A percentile compares a stretch with the other conserved stretches of the same genome.
These are phyloP conservation scores for Pezicula carpinea DNA, from an alignment of 2,329 filamentous ascomycete species.

Conservation along the genomic window DNA sequence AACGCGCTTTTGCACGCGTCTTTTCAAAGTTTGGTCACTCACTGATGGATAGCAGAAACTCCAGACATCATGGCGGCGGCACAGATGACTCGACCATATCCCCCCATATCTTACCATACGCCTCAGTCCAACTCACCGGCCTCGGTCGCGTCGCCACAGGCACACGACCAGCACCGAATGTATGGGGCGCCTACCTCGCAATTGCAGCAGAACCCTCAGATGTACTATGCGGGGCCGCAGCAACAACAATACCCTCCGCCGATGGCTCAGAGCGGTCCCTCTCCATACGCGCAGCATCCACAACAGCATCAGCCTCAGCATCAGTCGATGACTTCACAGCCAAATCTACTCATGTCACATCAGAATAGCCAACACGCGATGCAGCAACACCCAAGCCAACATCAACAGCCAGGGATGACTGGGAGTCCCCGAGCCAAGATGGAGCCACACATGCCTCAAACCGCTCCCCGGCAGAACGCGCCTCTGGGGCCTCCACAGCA, in stretches of 20 bases:
- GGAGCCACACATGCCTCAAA: conserved; percentile 56
- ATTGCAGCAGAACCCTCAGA: conserved; percentile 72
- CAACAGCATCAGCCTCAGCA: conserved; percentile 44
- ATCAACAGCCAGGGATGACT: conserved; percentile 54
- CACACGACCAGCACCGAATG: conserved; percentile 84
- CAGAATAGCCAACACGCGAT: conserved; percentile 50
- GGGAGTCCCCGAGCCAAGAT: conserved; percentile 61
- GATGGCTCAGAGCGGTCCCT: conserved; percentile 59
- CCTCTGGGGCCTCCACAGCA: conserved; percentile 40
- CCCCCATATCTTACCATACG: conserved; percentile 86
- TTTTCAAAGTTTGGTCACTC: conserved; percentile 7
- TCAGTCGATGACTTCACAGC: conserved; percentile 59
- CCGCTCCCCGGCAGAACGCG: conserved; percentile 51
- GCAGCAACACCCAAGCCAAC: conserved; percentile 50
- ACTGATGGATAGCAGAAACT: conserved; percentile 41
- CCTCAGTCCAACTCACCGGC: conserved; percentile 93
- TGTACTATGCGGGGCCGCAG: conserved; percentile 59
- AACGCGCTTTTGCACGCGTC: conserved; percentile 11
- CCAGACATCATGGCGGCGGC: conserved; percentile 64
- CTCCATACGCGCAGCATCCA: conserved; percentile 57
- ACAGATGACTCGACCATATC: conserved; percentile 69
- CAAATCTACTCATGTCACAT: conserved; percentile 64
- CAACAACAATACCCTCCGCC: conserved; percentile 58
- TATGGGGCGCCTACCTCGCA: conserved; percentile 78
- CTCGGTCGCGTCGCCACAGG: conserved; percentile 83